phyloP scores from a whole-genome alignment of 2,329 filamentous ascomycete genomes.

The Pleoardoris graminearum region DNA sequence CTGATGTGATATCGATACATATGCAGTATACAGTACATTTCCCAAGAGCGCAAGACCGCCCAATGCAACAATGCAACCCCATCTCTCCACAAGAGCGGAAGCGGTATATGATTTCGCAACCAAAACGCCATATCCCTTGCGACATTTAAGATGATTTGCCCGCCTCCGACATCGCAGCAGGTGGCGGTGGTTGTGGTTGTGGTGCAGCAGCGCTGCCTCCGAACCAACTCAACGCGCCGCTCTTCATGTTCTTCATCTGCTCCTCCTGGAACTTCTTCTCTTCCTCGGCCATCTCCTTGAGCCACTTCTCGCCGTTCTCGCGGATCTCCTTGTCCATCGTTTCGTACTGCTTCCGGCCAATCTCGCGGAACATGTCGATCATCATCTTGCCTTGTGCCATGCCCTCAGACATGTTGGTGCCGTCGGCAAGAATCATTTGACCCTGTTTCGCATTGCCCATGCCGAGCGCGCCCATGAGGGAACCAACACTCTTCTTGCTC shows the following conservation, averaged over 20 bases:
- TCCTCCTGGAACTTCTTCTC: slow-evolving; percentile 90
- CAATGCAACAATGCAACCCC: slow-evolving; percentile 9
- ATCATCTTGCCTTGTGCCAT: slow-evolving; percentile 95
- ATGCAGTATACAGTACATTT: slow-evolving; percentile 4
- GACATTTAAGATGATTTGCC: slow-evolving; percentile 1
- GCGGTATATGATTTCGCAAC: slow-evolving; percentile 13
- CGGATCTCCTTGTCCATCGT: slow-evolving; percentile 86
- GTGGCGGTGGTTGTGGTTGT: background rate
- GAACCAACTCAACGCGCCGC: slow-evolving; percentile 37
- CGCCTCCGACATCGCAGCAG: slow-evolving; percentile 7
- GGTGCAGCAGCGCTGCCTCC: slow-evolving; percentile 8
- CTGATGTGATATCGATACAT: slow-evolving; percentile 1
- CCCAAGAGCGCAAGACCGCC: background rate
- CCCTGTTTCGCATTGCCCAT: slow-evolving; percentile 64
- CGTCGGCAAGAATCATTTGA: slow-evolving; percentile 55
- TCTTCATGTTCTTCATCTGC: slow-evolving; percentile 89
- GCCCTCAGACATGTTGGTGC: slow-evolving; percentile 69
- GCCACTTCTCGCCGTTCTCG: slow-evolving; percentile 92
- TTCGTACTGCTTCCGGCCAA: slow-evolving; percentile 88
- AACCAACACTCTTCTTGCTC: slow-evolving; percentile 64
- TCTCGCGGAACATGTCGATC: slow-evolving; percentile 89
- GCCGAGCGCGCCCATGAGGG: slow-evolving; percentile 73
- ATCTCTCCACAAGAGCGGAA: slow-evolving; percentile 20
- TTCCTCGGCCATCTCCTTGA: slow-evolving; percentile 87
- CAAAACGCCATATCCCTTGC: background rate